phyloP scores from a whole-genome alignment of 352 stramenopile genomes.

The Pythium graminicola region DNA sequence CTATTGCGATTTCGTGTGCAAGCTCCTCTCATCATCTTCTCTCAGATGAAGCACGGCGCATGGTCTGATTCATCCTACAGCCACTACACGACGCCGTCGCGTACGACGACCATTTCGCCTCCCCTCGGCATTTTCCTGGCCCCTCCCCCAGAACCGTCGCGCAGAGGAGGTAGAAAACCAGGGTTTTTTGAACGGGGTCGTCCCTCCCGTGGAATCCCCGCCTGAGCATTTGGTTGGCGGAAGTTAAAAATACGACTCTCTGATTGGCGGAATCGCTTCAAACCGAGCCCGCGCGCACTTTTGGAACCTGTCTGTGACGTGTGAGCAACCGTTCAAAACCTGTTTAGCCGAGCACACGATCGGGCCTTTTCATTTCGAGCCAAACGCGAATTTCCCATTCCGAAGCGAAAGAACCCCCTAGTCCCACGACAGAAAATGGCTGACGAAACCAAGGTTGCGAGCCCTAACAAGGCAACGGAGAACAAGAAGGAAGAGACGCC shows the following conservation, averaged over 20 bases:
- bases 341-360: background rate
- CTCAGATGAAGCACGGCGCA: background rate
- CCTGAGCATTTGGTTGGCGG: slow-evolving; percentile 22
- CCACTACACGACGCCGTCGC: background rate
- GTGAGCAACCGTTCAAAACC: slow-evolving; percentile 13
- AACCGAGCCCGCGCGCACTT: slow-evolving; percentile 23
- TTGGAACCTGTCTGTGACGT: slow-evolving; percentile 21
- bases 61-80: background rate
- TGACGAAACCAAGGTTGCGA: slow-evolving; percentile 51
- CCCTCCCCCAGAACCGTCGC: background rate
- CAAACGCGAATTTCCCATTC: slow-evolving; percentile 10
- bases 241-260: slow-evolving; percentile 17
- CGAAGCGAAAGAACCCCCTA: background rate
- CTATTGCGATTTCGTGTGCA: background rate
- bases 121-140: slow-evolving; percentile 2
- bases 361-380: slow-evolving; percentile 11
- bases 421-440: slow-evolving; percentile 21
- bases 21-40: background rate
- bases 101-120: slow-evolving; percentile 11
- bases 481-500: slow-evolving; percentile 18
- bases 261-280: slow-evolving; percentile 19
- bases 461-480: slow-evolving; percentile 26
- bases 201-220: background rate
- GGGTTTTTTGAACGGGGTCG: slow-evolving; percentile 4
- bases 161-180: background rate